Base-by-base conservation (phyloP, 2,329 filamentous ascomycete genomes). In the Aspergillus jensenii region DNA sequence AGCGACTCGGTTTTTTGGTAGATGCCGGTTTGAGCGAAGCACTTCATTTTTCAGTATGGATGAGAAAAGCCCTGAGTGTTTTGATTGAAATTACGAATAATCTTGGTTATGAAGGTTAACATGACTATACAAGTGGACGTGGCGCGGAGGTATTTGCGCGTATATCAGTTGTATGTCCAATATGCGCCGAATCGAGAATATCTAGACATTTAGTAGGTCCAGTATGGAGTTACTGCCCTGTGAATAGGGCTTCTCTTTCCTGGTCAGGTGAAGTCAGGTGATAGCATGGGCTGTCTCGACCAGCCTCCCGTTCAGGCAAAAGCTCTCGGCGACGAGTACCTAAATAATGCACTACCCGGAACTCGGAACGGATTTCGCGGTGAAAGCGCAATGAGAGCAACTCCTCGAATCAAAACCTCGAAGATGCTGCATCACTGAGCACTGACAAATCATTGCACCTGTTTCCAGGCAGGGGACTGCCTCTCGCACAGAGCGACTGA, bases 401-500 rank as follows among this genome's bases (percentile, higher is more conserved):
- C 27, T 47, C 8, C 8, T 41, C 44, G 23, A 54, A 47, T 48
- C 33, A 23, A 9, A 35, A 27, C 15, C 5, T 7, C 27, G 15
- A 19, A 17, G n/a, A 19, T 9, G 17, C 7, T 35, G n/a, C 6
- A 37, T 45, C 43, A 27, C 43, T n/a, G 31, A 48, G n/a, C 19
- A 11, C 19, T 39, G 31, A 39, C 41, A 45, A 51, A 48, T 33
- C 23, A 41, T 21, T 25, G 14, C 39, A 25, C 27, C 48, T 21
- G 14, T 48, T 37, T 37, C 19, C 19, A n/a, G 14, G 23, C 8
- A 53, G 37, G 43, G 45, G 14, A 48, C 27, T 9, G 33, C 56
- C 47, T 47, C 46, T 35, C 55, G 27, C 37, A 46, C 33, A 58
- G 23, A 46, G 15, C 3, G 41, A 46, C 33, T 55, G 23, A 46